Evolutionary conservation across 1,284 basidiomycete genomes (phyloP).

Genomic region (Boletus smithii): DNA sequence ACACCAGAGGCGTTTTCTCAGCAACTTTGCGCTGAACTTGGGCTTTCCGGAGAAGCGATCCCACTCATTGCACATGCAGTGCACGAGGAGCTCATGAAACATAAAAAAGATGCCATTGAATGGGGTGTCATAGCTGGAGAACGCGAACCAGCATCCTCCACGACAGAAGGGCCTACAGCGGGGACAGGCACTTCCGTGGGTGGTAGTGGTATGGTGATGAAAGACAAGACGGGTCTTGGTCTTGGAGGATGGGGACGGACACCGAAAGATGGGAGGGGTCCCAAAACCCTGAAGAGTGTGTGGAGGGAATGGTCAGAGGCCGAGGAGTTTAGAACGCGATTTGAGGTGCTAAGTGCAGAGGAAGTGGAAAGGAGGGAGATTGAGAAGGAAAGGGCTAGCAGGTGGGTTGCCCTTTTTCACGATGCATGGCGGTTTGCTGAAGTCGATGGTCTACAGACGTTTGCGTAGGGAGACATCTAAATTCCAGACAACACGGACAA

Average conservation of each 20-base stretch:
- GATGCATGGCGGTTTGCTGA: slow-evolving; percentile 2
- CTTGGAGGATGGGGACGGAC: slow-evolving; percentile 67
- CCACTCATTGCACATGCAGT: slow-evolving; percentile 90
- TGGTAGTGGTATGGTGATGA: slow-evolving; percentile 42
- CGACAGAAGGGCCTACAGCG: slow-evolving; percentile 15
- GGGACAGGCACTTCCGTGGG: slow-evolving; percentile 30
- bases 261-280: slow-evolving; percentile 70
- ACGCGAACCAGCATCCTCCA: slow-evolving; percentile 29
- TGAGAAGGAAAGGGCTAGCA: slow-evolving; percentile 77
- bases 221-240: slow-evolving; percentile 76
- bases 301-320: slow-evolving; percentile 96
- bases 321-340: slow-evolving; percentile 87
- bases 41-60: slow-evolving; percentile 82
- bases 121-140: slow-evolving; percentile 80
- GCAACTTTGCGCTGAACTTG: slow-evolving; percentile 83
- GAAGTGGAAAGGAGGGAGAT: slow-evolving; percentile 87
- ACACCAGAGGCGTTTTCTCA: slow-evolving; percentile 86
- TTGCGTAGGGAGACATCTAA: slow-evolving; percentile 73
- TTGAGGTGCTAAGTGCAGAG: slow-evolving; percentile 83
- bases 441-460: slow-evolving; percentile 42
- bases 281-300: slow-evolving; percentile 80
- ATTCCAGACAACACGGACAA: slow-evolving; percentile 56
- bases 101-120: slow-evolving; percentile 93
- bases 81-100: slow-evolving; percentile 91
- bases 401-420: slow-evolving; percentile 37